Evolutionary conservation across 495 filamentous ascomycete genomes (phyloP).

Genomic region (Penicillium chermesinum): DNA sequence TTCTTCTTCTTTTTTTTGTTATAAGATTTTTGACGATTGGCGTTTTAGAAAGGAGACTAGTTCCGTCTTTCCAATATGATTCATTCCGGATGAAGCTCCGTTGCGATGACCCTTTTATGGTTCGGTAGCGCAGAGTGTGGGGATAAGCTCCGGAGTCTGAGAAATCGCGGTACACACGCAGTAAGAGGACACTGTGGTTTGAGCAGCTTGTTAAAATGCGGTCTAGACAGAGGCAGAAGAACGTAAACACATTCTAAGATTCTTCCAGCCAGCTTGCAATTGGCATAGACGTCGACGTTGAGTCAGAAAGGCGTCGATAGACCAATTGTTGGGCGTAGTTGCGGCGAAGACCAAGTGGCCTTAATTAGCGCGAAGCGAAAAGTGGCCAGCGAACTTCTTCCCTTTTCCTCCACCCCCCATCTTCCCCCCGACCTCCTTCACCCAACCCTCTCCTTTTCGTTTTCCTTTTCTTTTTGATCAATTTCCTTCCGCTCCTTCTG

Average conservation of each 20-base stretch:
- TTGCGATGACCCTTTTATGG: conserved; percentile 12
- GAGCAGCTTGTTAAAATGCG: not conserved
- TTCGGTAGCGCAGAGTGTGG: conserved; percentile 11
- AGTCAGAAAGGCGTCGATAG: not conserved
- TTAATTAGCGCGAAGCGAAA: conserved; percentile 42
- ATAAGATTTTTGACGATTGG: not conserved
- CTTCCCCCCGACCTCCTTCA: conserved; percentile 30
- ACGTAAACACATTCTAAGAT: too few species aligned
- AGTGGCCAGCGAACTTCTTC: conserved; percentile 39
- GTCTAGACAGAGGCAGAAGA: not conserved
- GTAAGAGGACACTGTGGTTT: too few species aligned
- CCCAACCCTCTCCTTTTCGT: conserved; percentile 26
- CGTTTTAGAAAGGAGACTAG: not conserved
- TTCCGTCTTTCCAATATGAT: not conserved
- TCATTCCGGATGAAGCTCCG: not conserved
- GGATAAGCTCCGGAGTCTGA: conserved; percentile 18
- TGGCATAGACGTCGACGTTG: not conserved
- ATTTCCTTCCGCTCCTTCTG: conserved; percentile 41
- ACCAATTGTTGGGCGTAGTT: conserved; percentile 4
- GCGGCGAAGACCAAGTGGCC: conserved; percentile 42
- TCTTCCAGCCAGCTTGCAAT: not conserved
- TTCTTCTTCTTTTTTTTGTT: not conserved
- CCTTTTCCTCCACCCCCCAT: conserved; percentile 33
- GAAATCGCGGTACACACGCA: conserved; percentile 12
- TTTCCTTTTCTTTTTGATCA: conserved; percentile 39